Conservation (phyloP, 495 filamentous ascomycete species). For the Penicillium maclennaniae region DNA sequence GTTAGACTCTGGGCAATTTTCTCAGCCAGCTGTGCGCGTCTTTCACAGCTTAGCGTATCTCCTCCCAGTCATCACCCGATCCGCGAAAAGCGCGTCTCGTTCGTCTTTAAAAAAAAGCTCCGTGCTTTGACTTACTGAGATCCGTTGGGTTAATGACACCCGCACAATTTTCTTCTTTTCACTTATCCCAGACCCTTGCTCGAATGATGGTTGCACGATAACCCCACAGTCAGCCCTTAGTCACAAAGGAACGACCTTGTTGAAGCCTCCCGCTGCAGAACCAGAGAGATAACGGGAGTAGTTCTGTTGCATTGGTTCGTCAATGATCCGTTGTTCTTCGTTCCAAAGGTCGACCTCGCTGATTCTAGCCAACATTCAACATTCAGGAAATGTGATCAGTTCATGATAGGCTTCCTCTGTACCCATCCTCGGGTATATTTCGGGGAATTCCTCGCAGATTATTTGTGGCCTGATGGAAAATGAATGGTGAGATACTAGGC, state of each 20-base stretch:
- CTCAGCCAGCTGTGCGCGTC: conserved; percentile 49
- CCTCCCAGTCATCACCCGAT: conserved; percentile 48
- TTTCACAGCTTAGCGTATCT: conserved; percentile 53
- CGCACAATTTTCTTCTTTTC: conserved; percentile 43
- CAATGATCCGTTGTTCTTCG: conserved; percentile 30
- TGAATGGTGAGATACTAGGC: conserved; percentile 13
- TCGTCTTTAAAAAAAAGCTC: conserved; percentile 41
- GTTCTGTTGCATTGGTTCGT: conserved; percentile 25
- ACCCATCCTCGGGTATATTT: conserved; percentile 30
- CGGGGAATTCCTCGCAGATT: conserved; percentile 21
- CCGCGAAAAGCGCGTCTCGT: conserved; percentile 8
- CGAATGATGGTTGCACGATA: conserved; percentile 22
- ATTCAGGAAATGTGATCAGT: conserved; percentile 8
- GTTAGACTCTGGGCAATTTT: conserved; percentile 33
- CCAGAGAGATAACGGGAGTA: conserved; percentile 23
- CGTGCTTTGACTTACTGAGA: conserved; percentile 55
- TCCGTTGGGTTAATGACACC: conserved; percentile 55
- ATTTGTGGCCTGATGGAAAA: conserved; percentile 17
- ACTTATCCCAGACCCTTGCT: too few relatives aligned
- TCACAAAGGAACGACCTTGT: conserved; percentile 5
- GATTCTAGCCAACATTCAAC: conserved; percentile 20
- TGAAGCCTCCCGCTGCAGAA: conserved; percentile 9
- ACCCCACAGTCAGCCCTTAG: conserved; percentile 30
- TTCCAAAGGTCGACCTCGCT: conserved; percentile 25
- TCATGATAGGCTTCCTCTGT: conserved; percentile 8